Evolutionary conservation across 257 asterid species (phyloP), one percentile per base, ranked within the genome.

Genomic region (Gentiana macrophylla): DNA sequence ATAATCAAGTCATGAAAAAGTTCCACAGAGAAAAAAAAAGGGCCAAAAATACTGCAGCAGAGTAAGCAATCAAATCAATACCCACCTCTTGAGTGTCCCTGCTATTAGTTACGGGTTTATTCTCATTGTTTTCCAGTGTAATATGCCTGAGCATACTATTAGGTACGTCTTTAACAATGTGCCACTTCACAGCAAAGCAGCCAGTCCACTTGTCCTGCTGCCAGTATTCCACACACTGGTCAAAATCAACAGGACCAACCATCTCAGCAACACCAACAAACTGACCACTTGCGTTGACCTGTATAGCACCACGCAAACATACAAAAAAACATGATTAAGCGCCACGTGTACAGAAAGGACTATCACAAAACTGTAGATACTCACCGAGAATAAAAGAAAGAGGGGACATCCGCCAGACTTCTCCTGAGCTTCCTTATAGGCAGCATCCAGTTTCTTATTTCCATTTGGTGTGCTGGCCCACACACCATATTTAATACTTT

Each of bases 381-480:
- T 65, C 53, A 77, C 84, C 12, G 84, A 77, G 66, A 77, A 77
- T 12, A 77, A 54, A 15, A 77, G 76, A 62, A 74, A 74, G 12
- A 77, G 58, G 6, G 76, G 76, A 37, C 78, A 77, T 41, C 51
- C 70, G 35, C 54, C 65, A 47, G 72, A 63, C 49, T 55, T 74
- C 62, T 59, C 69, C 74, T 65, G 61, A 34, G 80, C 80, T 65
- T 68, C 84, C 61, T 68, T 72, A 51, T 68, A 74, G 11, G 78
- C 74, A 41, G 67, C 71, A 71, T 77, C 77, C 8, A 77, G 84
- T 57, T 77, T 77, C 56, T 77, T 64, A 53, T 77, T 77, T 8
- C 84, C 84, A 38, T 74, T 71, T 12, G 78, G 76, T 12, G 84
- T 77, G 67, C 84, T 77, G 44, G 84, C 72, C 80, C 84, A 77